phyloP scores from a whole-genome alignment of 225 moss, liverwort and hornwort genomes.

The Pleurozium schreberi region DNA sequence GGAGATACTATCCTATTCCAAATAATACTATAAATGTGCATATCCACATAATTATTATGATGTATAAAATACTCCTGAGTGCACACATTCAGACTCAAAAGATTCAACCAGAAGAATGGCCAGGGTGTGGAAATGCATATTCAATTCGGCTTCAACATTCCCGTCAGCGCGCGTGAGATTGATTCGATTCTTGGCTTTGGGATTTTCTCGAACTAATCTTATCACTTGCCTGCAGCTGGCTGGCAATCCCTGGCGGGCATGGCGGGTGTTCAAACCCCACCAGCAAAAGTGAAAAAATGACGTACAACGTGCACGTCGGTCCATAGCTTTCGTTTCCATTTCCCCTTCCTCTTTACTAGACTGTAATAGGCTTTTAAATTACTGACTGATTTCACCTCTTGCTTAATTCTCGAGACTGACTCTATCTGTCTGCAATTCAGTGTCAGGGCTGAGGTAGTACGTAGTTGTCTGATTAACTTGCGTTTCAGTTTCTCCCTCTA shows the following conservation, averaged over 20 bases:
- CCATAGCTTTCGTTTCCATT: not conserved
- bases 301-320: not conserved
- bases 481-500: no score
- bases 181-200: not conserved
- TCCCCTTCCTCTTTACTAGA: not conserved
- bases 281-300: not conserved
- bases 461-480: not conserved
- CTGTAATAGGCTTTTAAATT: not conserved
- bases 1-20: not conserved
- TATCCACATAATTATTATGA: not conserved
- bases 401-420: not conserved
- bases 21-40: not conserved
- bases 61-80: not conserved
- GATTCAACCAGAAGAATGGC: slow-evolving; percentile 4
- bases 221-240: not conserved
- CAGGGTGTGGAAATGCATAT: not conserved
- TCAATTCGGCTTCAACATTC: not conserved
- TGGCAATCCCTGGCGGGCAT: not conserved
- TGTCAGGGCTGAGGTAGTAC: not conserved
- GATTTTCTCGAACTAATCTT: not conserved
- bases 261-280: not conserved
- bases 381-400: not conserved
- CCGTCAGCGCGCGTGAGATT: not conserved
- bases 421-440: not conserved
- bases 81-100: not conserved